These are phyloP conservation scores for Phytophthora sp. DNA, from an alignment of 352 stramenopile species.

Conservation along the genomic window DNA sequence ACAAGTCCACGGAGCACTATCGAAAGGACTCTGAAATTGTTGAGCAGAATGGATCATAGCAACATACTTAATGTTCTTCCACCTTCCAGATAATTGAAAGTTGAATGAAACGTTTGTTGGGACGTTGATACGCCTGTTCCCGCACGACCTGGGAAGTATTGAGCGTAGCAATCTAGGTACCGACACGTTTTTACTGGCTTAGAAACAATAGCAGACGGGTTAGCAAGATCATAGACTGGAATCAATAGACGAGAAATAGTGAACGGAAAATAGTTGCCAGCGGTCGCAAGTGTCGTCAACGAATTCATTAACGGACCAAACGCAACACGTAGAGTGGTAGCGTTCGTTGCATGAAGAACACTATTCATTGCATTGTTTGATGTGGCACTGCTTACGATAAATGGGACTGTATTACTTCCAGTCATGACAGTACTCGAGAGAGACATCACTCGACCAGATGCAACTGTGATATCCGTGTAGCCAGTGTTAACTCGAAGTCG, in stretches of 20 bases:
- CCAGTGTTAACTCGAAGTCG: neutral
- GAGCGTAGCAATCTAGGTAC: neutral
- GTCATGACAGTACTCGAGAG: too few species aligned
- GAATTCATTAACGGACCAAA: neutral
- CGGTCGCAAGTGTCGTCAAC: neutral
- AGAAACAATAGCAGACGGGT: neutral
- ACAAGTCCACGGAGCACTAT: neutral
- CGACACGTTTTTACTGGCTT: neutral
- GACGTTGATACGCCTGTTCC: neutral
- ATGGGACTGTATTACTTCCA: too few species aligned
- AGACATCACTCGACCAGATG: neutral
- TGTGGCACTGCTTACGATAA: neutral
- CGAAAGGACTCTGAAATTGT: slow-evolving; percentile 4
- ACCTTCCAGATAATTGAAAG: neutral
- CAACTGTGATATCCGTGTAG: neutral
- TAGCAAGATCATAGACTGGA: neutral
- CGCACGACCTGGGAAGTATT: neutral
- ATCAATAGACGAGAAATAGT: neutral
- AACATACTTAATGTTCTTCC: neutral
- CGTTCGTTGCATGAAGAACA: too few species aligned
- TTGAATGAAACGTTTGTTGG: neutral
- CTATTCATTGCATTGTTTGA: neutral
- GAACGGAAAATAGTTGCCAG: neutral
- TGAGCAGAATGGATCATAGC: neutral
- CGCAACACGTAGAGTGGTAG: too few species aligned